Base-by-base conservation (phyloP, 2,329 filamentous ascomycete species). In the Periconia sp. region DNA sequence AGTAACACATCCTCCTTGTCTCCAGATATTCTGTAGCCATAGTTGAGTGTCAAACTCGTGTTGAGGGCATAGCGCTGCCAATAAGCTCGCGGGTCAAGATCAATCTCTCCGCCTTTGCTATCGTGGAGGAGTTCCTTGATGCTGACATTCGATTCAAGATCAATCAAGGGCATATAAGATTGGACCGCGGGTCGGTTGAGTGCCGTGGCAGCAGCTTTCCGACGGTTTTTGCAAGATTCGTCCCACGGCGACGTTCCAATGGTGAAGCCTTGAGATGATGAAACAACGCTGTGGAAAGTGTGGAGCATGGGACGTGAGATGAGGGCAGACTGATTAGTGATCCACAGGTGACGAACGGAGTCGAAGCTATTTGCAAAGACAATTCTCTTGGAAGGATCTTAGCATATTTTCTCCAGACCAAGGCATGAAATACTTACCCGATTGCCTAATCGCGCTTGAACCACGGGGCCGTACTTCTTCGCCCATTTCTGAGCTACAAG, bases 231-330 rank as follows among this genome's bases (percentile, higher is more conserved):
- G 71, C 87, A 89, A 2, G 84, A 89, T 36, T 90, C 88, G 49
- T 92, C 87, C 86, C 88, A 94, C 0, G 89, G 88, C 0, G 87
- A 91, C 0, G 88, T 90, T 1, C 89, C 89, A 48, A 94, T 90
- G 0, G 78, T 81, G 61, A 80, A 81, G 1, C 78, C 78, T 50
- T 81, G 76, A 0, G 52, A 62, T 3, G 57, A 61, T 3, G 71
- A 75, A 12, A 81, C 79, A 35, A 80, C 66, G 3, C 75, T 77
- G 47, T 81, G 78, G 57, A 92, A 92, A 1, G 88, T 92, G 68
- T 92, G 87, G 34, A 91, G 81, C 17, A 78, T 89, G 0, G 89
- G 89, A 2, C 89, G 81, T 1, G 87, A 91, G 57, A 91, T 89
- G 44, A 92, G 73, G 0, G 88, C 79, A 0, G 87, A 88, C 58